Base-by-base conservation (phyloP, 2,329 filamentous ascomycete species). In the Diaporthe aspalathi region DNA sequence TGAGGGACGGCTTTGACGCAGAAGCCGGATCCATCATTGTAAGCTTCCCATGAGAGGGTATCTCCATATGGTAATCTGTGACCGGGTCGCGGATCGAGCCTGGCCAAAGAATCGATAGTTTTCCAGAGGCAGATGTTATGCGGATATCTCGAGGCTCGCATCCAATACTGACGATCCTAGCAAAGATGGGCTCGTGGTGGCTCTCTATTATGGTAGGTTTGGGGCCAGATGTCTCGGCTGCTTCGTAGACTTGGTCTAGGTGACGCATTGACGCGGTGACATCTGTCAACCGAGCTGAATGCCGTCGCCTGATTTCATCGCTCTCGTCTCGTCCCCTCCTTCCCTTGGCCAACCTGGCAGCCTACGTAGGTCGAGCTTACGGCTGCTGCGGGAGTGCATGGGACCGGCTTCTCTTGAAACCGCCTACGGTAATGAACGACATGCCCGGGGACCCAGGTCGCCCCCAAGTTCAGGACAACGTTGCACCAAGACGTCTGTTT, bases 241-340 rank as follows among this genome's bases (percentile, higher is more conserved):
- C 60, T 27, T 65, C 60, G 60, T 65, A 50, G 60, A 50, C 29
- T 50, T 45, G 29, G 20, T 14, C 29, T 65, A 65, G 29, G 60
- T 65, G 60, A 38, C 60, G 60, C 60, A 50, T 38, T 65, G 60
- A 65, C 60, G n/a, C 35, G 9, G 60, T 65, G 60, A 20, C 60
- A 65, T 49, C 60, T 65, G 60, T 35, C 60, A 65, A 50, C 60
- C 60, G 45, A 65, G 45, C n/a, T 65, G 60, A 65, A 1, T 65
- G 60, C 60, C 60, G 45, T 50, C 20, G 45, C 60, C 57, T 65
- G 43, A 35, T 49, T 20, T 32, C 60, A 16, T 49, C 43, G 60
- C 24, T 32, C 60, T 47, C 20, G 43, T 32, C n/a, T n/a, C 47
- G 57, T 7, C 60, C 60, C 60, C 43, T 38, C 43, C 14, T 17